These are phyloP conservation scores for Marsdenia floribunda DNA, from an alignment of 257 asterid genomes.

Conservation along the genomic window DNA sequence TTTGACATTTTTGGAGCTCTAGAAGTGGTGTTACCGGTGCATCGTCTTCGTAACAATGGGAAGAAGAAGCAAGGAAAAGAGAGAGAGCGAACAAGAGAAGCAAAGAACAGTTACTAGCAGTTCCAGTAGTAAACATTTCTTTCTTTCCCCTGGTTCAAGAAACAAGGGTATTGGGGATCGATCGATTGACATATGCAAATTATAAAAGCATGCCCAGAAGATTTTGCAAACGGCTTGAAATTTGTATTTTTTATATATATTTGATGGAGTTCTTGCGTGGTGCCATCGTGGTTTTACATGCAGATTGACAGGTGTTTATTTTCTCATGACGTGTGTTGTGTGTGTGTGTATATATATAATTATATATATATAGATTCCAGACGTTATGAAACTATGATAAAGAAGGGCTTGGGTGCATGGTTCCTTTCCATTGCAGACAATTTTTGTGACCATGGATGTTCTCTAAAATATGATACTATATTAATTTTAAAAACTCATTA, in stretches of 20 bases:
- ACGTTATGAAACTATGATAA: background rate
- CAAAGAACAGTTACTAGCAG: background rate
- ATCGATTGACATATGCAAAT: no score
- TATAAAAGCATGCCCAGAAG: no score
- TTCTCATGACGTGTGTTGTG: background rate
- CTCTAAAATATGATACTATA: no score
- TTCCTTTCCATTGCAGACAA: background rate
- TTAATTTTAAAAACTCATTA: no score
- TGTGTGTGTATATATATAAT: background rate
- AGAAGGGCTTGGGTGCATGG: no score
- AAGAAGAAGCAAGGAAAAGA: slow-evolving; percentile 15
- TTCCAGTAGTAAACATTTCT: background rate
- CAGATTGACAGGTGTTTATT: slow-evolving; percentile 22
- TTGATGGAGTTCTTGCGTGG: background rate
- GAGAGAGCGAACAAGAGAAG: slow-evolving; percentile 18
- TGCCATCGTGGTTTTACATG: slow-evolving; percentile 8
- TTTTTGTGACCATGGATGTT: no score
- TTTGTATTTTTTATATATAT: background rate
- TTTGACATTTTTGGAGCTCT: slow-evolving; percentile 15
- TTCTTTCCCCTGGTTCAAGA: background rate
- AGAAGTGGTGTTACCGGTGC: background rate
- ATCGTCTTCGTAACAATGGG: slow-evolving; percentile 13
- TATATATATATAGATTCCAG: no score
- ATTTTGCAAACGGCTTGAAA: no score
- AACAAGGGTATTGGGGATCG: no score